Percentiles rank a stretch among this genome's conserved stretches.
Conservation (phyloP, 2,329 filamentous ascomycete genomes). For the Ceratocystiopsis sp. region DNA sequence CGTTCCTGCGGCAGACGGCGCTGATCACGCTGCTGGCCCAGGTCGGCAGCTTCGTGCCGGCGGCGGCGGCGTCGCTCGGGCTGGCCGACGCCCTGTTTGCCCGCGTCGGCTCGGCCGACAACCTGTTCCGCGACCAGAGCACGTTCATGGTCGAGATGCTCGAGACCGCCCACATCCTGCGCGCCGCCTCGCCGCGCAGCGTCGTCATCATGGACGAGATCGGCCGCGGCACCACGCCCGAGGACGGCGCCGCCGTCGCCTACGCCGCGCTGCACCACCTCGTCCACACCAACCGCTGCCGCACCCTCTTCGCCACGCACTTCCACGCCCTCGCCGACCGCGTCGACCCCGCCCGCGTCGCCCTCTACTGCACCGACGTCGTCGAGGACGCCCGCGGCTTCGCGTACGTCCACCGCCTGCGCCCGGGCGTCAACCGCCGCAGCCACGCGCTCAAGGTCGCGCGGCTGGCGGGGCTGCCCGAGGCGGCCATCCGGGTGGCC, state of each 20-base stretch:
- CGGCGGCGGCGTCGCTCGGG: slow-evolving; percentile 68
- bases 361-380: slow-evolving; percentile 79
- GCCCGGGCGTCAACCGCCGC: slow-evolving; percentile 64
- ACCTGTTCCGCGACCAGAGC: slow-evolving; percentile 84
- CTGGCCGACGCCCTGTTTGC: slow-evolving; percentile 94
- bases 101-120: slow-evolving; percentile 84
- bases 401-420: slow-evolving; percentile 70
- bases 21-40: slow-evolving; percentile 88
- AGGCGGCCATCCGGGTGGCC: slow-evolving; percentile 53
- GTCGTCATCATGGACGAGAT: slow-evolving; percentile 99
- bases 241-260: slow-evolving; percentile 78
- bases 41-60: slow-evolving; percentile 82
- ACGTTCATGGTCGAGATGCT: slow-evolving; percentile 99
- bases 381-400: slow-evolving; percentile 58
- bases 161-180: slow-evolving; percentile 81
- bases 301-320: slow-evolving; percentile 85
- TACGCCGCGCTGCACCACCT: slow-evolving; percentile 80
- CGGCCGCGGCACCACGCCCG: slow-evolving; percentile 80
- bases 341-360: slow-evolving; percentile 41
- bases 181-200: slow-evolving; percentile 62
- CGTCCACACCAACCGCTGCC: slow-evolving; percentile 56
- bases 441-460: slow-evolving; percentile 96
- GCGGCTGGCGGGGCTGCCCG: slow-evolving; percentile 63
- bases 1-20: slow-evolving; percentile 88
- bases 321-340: slow-evolving; percentile 77